Evolutionary conservation across 768 basidiomycete genomes (phyloP), one percentile per base, ranked within the genome.

Genomic region (Omphalotus guepiniiformis): DNA sequence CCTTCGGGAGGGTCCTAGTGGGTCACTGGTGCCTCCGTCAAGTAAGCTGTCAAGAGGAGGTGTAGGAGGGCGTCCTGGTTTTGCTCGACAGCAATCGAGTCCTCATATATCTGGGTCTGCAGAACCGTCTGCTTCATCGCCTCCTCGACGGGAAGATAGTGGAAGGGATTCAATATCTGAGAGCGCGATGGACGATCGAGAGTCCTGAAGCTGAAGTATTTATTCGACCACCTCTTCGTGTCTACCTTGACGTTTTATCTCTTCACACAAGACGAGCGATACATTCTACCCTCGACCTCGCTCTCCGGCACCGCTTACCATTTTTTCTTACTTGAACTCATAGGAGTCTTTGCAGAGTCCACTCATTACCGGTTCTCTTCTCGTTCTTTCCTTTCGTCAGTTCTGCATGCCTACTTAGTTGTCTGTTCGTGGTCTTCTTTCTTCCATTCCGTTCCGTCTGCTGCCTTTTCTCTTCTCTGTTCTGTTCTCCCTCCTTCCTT

Each of bases 1-100:
- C 12, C 66, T 66, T 38, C 65, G 64, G 12, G 69, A 71, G 15
- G 54, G 55, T 29, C 58, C 61, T 9, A 32, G 28, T n/a, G 18
- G n/a, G 9, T 25, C 48, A 16, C 60, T 59, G 13, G 45, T 57
- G 28, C 43, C 56, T 3, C 51, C 55, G 9, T 42, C 53, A 7
- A 63, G 57, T 11, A 61, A 59, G 42, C 25, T 55, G 16, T 22
- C 44, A 22, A 41, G 54, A 28, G 39, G 42, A 15, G 48, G 50
- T n/a, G n/a, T n/a, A n/a, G n/a, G n/a, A n/a, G 50, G 53, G 27
- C 48, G 32, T 13, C 21, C 40, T 16, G 40, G 48, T 23, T 9
- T 39, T 9, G n/a, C 12, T 18, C 48, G 40, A 26, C 48, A 49
- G 27, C 48, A 41, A 12, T 49, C 48, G 7, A 49, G 40, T 49